Base-by-base conservation (phyloP, 2,329 filamentous ascomycete genomes). In the Pezicula radicicola region DNA sequence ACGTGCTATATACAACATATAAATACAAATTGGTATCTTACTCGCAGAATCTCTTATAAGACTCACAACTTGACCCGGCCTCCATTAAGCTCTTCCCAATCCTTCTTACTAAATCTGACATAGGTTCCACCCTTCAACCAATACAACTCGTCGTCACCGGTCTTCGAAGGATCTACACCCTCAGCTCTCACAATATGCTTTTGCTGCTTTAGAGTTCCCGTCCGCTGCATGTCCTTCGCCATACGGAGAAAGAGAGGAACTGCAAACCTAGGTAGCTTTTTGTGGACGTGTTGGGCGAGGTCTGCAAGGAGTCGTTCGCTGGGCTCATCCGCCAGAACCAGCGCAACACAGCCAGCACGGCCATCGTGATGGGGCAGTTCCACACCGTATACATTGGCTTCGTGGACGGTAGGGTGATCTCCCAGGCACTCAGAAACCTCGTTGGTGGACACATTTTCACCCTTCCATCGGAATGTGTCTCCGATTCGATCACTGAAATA, bases 301-400 rank as follows among this genome's bases (percentile, higher is more conserved):
- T 79, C 81, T n/a, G 70, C 68, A 47, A 92, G 69, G 0, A 77
- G 63, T 8, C 73, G 68, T 1, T 72, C 65, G 4, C 66, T 70
- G 2, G 75, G 70, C 19, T 75, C 72, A n/a, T 74, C 72, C 12
- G 83, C 69, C 7, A 90, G 72, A 15, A 79, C 71, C 1, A 95
- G 70, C 6, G 89, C 87, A 0, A 85, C 91, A 61, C 91, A 96
- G 2, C 91, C 91, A 0, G 89, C 90, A 25, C 90, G 79, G 16
- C 91, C 91, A 63, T 96, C 91, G 64, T 95, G 89, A 58, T 88
- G 78, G 0, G 91, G 91, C 7, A 96, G 70, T 40, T 83, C 69
- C 2, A 96, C 88, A 36, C 91, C 91, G 63, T 95, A 96, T 27
- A 96, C 91, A 61, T 95, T 95, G 30, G 89, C 87, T 71, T 96